Base-by-base conservation (phyloP, 306 rosid genomes). In the Pterocarpus santalinus region DNA sequence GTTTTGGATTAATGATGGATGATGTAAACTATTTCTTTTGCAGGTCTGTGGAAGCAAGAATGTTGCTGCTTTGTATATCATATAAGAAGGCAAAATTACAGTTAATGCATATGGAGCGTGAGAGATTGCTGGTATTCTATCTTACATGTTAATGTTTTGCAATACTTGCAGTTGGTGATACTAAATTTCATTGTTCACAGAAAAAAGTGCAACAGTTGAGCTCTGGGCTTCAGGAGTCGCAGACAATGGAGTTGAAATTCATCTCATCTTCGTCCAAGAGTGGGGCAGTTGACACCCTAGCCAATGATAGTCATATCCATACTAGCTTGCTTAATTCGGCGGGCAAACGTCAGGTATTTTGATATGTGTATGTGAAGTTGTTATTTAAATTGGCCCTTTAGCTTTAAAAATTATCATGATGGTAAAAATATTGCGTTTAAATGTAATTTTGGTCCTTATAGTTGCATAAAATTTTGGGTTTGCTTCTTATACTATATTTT, bases 31-130 rank as follows among this genome's bases (percentile, higher is more conserved):
- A 68, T 89, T 82, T 76, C 52, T 79, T 73, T 80, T 86, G 76
- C 83, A 95, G 99, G 80, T 81, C 77, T 33, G 88, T 80, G 30
- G 93, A 93, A 88, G 83, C 86, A 67, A 91, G 88, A 85, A 77
- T 73, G 68, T 76, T 92, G 83, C 80, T 87, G 76, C 83, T 72
- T 72, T 84, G 82, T 73, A 58, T 93, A 82, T 93, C 81, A 14
- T 87, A 85, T 87, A 80, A 89, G 81, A 95, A 79, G 85, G 94
- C 97, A 51, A 93, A 88, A 81, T 72, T 89, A 78, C 94, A 87
- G 75, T 78, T 95, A 86, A 60, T 85, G 94, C 68, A 75, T 56
- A 58, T 85, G 83, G 90, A 90, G 91, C 94, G 52, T 44, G 84
- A 86, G 65, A 87, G 73, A 69, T 88, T 89, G 69, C 92, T 46